Base-by-base conservation (phyloP, 345 rosid species). In the Syzygium grande region DNA sequence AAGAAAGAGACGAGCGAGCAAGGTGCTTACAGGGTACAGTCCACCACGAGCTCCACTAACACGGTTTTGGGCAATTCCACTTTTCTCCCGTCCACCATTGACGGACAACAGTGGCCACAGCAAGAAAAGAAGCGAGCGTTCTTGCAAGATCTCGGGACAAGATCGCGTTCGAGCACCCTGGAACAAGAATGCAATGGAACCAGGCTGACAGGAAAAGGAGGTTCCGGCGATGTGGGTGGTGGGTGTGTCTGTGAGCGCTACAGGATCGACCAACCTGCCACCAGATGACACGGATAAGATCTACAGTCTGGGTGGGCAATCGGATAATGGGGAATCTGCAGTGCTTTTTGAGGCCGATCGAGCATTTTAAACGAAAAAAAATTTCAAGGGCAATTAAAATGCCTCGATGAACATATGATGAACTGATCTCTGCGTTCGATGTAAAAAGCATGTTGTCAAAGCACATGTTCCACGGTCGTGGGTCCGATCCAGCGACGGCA, bases 21-120 rank as follows among this genome's bases (percentile, higher is more conserved):
- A 73, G 83, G 83, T 19, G 49, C 83, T 55, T 38, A 84, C 53
- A 84, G n/a, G 41, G 49, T 14, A 6, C 27, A 17, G 30, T 30
- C 59, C 43, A 55, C 43, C 46, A 19, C 16, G 86, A 51, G n/a
- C 59, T 46, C 86, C 38, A 52, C 59, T 84, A 29, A 16, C 93
- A 94, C 55, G 89, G 89, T 25, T 92, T 95, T 77, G 93, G 90
- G 43, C 95, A 92, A 93, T 95, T 10, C 83, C 83, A 73, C 80
- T 73, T 73, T 9, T 6, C 49, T 73, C 23, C 22, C 49, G 49
- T 73, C 80, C 27, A 73, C 49, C 49, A 73, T 73, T 73, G 83
- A 73, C 83, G 49, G 3, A 95, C 3, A 96, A 91, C 89, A 86
- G 87, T 79, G 90, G 92, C 30, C 92, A 16, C 5, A 94, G 94